A percentile compares a stretch with the other conserved stretches of the same genome.
Evolutionary conservation across 352 stramenopile genomes (phyloP).

Genomic region (Pythium utonaiense): DNA sequence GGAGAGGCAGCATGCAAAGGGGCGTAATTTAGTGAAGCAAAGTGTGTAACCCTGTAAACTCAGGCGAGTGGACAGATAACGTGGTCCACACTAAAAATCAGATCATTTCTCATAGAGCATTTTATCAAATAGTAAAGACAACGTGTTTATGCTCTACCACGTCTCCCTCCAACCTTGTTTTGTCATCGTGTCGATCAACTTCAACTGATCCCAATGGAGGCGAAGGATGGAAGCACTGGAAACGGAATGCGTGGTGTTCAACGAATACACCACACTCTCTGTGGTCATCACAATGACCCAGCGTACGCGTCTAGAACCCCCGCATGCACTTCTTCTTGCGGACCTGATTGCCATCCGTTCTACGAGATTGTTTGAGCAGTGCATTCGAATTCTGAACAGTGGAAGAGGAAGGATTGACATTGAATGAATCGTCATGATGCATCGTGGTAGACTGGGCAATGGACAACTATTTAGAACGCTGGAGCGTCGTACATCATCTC

Average conservation of each 20-base stretch:
- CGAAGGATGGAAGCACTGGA: too few relatives aligned
- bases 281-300: too few relatives aligned
- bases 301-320: too few relatives aligned
- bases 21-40: too few relatives aligned
- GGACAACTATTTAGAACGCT: background rate
- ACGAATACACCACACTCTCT: too few relatives aligned
- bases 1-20: background rate
- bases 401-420: background rate
- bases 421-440: background rate
- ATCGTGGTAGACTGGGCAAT: background rate
- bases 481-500: conserved; percentile 65
- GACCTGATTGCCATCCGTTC: too few relatives aligned
- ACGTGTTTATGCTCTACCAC: background rate
- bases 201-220: too few relatives aligned
- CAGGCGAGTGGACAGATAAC: background rate
- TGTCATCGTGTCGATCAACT: background rate
- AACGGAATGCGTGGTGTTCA: too few relatives aligned
- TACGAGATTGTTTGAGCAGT: background rate
- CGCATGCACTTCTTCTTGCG: too few relatives aligned
- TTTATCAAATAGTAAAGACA: background rate
- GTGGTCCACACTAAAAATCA: background rate
- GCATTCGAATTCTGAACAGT: background rate
- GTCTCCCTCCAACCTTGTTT: background rate
- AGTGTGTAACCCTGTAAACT: too few relatives aligned
- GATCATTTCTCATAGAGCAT: background rate